These are phyloP conservation scores for Zygnema circumcarinatum DNA, from an alignment of 139 green algal genomes.

Conservation along the genomic window DNA sequence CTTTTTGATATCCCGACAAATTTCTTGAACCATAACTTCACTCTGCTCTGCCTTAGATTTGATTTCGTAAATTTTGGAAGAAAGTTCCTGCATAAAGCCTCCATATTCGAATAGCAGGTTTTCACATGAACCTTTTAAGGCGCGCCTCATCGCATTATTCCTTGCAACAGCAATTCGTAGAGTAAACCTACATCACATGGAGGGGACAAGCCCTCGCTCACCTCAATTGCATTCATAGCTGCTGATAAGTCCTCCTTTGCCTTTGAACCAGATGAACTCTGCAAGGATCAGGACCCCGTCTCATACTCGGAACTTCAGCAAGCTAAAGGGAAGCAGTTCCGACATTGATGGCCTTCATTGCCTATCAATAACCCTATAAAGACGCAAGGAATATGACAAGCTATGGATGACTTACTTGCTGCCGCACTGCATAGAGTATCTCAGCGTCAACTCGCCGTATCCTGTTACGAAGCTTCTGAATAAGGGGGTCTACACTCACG, in stretches of 20 bases:
- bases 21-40: conserved; percentile 96
- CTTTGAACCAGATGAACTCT: conserved; percentile 76
- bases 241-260: conserved; percentile 65
- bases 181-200: no score
- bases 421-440: conserved; percentile 86
- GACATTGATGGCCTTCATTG: no score
- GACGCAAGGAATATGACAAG: background rate
- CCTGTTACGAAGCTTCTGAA: conserved; percentile 76
- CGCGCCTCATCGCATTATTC: no score
- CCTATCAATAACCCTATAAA: background rate
- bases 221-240: conserved; percentile 61
- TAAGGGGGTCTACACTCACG: conserved; percentile 79
- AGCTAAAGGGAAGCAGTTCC: no score
- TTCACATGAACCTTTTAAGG: no score
- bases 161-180: no score
- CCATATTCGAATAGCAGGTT: conserved; percentile 41
- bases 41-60: conserved; percentile 87
- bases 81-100: conserved; percentile 78
- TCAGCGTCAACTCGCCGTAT: conserved; percentile 87
- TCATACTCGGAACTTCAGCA: no score
- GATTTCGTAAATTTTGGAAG: conserved; percentile 83
- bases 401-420: conserved; percentile 49
- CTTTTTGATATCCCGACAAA: conserved; percentile 95
- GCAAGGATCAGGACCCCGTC: conserved; percentile 52
- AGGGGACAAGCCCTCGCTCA: background rate